Base-by-base conservation (phyloP, 106 monocot species). In the Posidonia australis region DNA sequence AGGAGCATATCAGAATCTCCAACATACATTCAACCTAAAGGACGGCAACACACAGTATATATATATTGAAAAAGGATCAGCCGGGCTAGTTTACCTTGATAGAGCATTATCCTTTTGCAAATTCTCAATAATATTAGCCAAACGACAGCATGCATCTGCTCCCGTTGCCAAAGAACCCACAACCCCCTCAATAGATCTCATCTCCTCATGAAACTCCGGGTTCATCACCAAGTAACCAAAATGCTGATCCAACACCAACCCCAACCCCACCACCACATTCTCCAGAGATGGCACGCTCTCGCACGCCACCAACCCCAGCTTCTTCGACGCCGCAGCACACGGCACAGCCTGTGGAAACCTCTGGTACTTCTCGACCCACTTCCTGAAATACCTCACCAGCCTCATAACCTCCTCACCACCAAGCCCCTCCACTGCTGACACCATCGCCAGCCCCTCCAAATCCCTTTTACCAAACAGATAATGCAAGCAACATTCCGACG, bases 311-410 rank as follows among this genome's bases (percentile, higher is more conserved):
- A 98, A 25, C n/a, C 82, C 82, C 68, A 85, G 65, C n/a, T 64
- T 30, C 0, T 53, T 43, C 9, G 31, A 71, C 0, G 71, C 80
- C 14, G 60, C 54, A 0, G 65, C 49, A 46, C 78, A 84, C n/a
- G 74, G 74, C 23, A 51, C 43, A 1, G 78, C 77, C 21, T 91
- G 82, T 0, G 83, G 81, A 41, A 85, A 98, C 24, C 84, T 82
- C 70, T 73, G 63, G 58, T 98, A 98, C 73, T 98, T 98, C 60
- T 79, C 85, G 54, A 98, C 22, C 98, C 91, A 98, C 77, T 98
- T 98, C 57, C 54, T 65, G 36, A 87, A 73, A 48, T 98, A 98
- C 55, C 73, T 81, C 30, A 88, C 66, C 63, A 98, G 56, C 3
- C 56, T 18, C 51, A 83, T 52, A 11, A 91, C 76, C 63, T 87